A percentile compares a stretch with the other conserved stretches of the same genome.
Conservation (phyloP, 139 green algal genomes). For the Asterochloris sp. region DNA sequence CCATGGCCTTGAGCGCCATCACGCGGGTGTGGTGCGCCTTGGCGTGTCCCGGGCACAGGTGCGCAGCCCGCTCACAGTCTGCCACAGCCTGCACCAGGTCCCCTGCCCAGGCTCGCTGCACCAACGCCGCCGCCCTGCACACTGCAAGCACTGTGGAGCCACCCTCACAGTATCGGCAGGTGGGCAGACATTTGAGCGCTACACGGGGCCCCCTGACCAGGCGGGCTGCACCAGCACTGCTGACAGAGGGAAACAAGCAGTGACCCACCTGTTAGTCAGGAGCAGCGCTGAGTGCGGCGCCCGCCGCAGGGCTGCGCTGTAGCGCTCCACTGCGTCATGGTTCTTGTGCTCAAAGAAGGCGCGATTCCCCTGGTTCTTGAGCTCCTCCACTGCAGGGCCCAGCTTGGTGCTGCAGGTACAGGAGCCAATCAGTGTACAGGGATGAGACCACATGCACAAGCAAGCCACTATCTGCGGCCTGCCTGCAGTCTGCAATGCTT, state of each 20-base stretch:
- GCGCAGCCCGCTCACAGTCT: conserved; percentile 46
- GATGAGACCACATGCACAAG: too few species aligned
- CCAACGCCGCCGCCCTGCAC: conserved; percentile 39
- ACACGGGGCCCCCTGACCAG: too few species aligned
- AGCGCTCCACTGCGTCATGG: conserved; percentile 30
- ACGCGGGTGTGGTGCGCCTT: conserved; percentile 44
- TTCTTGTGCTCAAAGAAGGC: conserved; percentile 42
- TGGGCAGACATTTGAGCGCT: too few species aligned
- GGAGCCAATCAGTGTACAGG: too few species aligned
- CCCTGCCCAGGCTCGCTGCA: conserved; percentile 56
- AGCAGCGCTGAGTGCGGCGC: conserved; percentile 38
- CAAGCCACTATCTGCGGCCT: too few species aligned
- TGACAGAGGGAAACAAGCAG: not conserved
- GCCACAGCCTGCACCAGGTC: conserved; percentile 56
- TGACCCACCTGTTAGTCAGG: conserved; percentile 36
- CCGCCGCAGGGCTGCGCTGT: conserved; percentile 42
- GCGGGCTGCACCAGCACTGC: too few species aligned
- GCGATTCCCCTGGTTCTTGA: conserved; percentile 46
- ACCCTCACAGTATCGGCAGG: too few species aligned
- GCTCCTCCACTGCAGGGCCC: conserved; percentile 29
- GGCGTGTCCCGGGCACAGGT: conserved; percentile 23
- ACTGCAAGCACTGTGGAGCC: not conserved
- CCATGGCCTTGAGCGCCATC: conserved; percentile 45
- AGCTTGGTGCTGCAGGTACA: too few species aligned
- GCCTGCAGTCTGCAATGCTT: too few species aligned